Evolutionary conservation across 2,329 filamentous ascomycete species (phyloP).

Genomic region (Aspergillus sergii): DNA sequence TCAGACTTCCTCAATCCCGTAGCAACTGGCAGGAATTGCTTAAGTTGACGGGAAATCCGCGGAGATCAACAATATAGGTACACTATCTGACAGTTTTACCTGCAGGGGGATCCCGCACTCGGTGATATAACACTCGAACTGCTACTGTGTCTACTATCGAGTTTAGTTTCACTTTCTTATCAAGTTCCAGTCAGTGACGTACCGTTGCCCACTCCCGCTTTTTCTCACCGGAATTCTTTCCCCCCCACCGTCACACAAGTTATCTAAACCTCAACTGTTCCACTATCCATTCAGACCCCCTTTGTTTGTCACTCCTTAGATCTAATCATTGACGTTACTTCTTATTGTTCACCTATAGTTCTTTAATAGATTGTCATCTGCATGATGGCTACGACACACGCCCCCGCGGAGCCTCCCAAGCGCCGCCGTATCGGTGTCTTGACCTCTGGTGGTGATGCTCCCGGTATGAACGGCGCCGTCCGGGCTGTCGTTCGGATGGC

Average conservation of each 20-base stretch:
- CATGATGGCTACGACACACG: conserved; percentile 23
- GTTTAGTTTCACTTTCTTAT: background rate
- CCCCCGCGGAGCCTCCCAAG: conserved; percentile 20
- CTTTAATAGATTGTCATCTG: conserved; percentile 9
- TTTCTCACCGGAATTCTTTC: conserved; percentile 41
- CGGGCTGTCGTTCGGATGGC: conserved; percentile 87
- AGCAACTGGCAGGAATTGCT: background rate
- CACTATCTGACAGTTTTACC: background rate
- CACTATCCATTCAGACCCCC: conserved; percentile 7
- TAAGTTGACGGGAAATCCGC: background rate
- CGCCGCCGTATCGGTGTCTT: conserved; percentile 75
- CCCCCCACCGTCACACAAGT: conserved; percentile 19
- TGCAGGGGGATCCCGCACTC: background rate
- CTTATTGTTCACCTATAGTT: conserved; percentile 8
- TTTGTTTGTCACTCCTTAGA: conserved; percentile 3
- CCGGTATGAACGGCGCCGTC: conserved; percentile 90
- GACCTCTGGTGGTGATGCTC: conserved; percentile 91
- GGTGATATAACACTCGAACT: background rate
- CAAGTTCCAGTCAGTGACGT: conserved; percentile 22
- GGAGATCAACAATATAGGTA: background rate
- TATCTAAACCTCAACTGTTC: conserved; percentile 16
- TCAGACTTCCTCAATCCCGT: background rate
- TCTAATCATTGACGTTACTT: conserved; percentile 8
- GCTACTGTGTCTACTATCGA: background rate
- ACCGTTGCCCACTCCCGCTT: conserved; percentile 29